Base-by-base conservation (phyloP, 805 yeast species). In the Lipomyces yamadae region DNA sequence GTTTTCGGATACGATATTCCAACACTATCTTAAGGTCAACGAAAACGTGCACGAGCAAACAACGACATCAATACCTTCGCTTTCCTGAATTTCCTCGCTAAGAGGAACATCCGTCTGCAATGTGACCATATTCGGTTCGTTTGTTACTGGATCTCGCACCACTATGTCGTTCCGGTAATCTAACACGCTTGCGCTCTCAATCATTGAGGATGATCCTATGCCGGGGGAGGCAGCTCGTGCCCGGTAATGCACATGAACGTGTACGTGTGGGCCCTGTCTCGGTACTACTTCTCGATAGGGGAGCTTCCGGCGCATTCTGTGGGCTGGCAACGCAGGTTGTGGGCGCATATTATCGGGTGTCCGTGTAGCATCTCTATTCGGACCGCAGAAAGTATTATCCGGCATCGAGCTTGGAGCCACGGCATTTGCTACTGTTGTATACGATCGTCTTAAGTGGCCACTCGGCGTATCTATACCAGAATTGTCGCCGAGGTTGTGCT, bases 101-200 rank as follows among this genome's bases (percentile, higher is more conserved):
- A 68, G 54, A 10, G 60, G 48, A 7, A 62, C 61, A 39, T 61
- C 67, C 5, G 71, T 65, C 5, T 56, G 61, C 45, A 68, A 52
- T n/a, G 53, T 32, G 2, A 63, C 62, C 61, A 68, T 58, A 6
- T 63, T 70, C 29, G 70, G 70, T 52, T 68, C 70, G 52, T 63
- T 54, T 3, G 69, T 63, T 7, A 58, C 37, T 4, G 60, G 62
- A 58, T 68, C 60, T 13, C 70, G 62, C 50, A 63, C 70, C 2
- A 68, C 37, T 8, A 68, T 68, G 32, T 65, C 69, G 30, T 58
- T 37, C 11, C 63, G 50, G 58, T 57, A 58, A 11, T 61, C 65
- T 8, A 65, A 39, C 32, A 65, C 54, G 29, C 18, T 61, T 39
- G 55, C 34, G 4, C 50, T 37, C 58, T 56, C 58, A 15, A 18